Evolutionary conservation across 2,329 filamentous ascomycete genomes (phyloP), one percentile per base, ranked within the genome.

Genomic region (Drechslera avenae): DNA sequence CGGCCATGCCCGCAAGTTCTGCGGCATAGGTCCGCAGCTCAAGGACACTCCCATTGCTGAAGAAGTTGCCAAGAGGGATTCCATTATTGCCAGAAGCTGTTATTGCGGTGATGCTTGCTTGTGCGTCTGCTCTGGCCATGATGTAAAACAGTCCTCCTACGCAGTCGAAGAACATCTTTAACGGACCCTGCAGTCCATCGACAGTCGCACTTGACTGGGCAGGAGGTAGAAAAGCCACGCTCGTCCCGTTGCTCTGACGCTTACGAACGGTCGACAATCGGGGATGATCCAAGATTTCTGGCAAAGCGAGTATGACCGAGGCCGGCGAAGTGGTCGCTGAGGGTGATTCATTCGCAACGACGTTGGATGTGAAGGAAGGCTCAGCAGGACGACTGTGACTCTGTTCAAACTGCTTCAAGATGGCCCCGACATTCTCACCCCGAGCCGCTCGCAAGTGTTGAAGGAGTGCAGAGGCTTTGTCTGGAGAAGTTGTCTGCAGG

Each of bases 1-100:
- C 52, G 9, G 60, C 59, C 50, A 61, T 60, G 5, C 59, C 61
- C 6, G 53, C 58, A 4, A 60, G 41, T 33, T 63, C 61, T 21
- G 53, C 54, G n/a, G 56, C 39, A 0, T 33, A 39, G 6, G 56
- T 45, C 13, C 35, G 50, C 1, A 41, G 9, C 14, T 57, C 7
- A 2, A 46, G 43, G 5, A 21, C 46, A 8, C 16, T 36, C 10
- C 13, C 32, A n/a, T 36, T 48, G 23, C 21, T 47, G 26, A 58
- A 26, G 4, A 64, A 21, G 10, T 50, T 39, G 6, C 50, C 46
- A 6, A 64, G 40, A 12, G 45, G 39, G 7, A 17, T 44, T 8
- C 40, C 19, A 13, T 17, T 14, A 31, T 49, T 34, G 6, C 34
- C 34, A 23, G 50, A 43, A n/a, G 45, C 44, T 14, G 32, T 33